Percentiles rank a stretch among this genome's conserved stretches.
phyloP scores from a whole-genome alignment of 2,329 filamentous ascomycete genomes.

The Grosmannia clavigera region DNA sequence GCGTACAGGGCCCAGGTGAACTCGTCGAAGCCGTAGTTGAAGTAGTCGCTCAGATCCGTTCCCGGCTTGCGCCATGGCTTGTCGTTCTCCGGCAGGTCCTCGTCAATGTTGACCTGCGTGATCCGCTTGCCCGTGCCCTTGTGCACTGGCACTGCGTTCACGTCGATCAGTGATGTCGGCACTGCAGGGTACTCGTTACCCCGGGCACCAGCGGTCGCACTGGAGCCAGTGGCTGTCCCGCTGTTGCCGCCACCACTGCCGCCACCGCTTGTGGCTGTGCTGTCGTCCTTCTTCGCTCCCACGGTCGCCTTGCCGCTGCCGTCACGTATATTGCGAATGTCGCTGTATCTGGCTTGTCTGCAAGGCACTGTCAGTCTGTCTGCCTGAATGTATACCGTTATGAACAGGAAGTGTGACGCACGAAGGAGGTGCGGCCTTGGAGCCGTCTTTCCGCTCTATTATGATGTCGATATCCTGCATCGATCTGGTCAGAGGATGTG shows the following conservation, averaged over 20 bases:
- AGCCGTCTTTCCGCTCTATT: conserved; percentile 53
- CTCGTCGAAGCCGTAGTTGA: conserved; percentile 98
- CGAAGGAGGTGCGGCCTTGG: conserved; percentile 46
- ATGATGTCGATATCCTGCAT: conserved; percentile 54
- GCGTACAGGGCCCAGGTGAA: conserved; percentile 96
- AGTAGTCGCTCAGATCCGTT: conserved; percentile 91
- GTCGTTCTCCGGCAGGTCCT: conserved; percentile 63
- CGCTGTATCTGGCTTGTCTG: conserved; percentile 52
- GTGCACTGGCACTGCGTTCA: conserved; percentile 72
- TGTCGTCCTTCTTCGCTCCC: conserved; percentile 30
- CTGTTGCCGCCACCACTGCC: background rate
- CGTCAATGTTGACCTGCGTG: conserved; percentile 62
- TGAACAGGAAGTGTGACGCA: conserved; percentile 24
- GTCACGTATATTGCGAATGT: conserved; percentile 47
- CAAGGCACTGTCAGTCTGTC: background rate
- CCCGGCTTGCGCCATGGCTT: conserved; percentile 95
- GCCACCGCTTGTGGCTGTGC: conserved; percentile 5
- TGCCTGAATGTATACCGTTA: too few species aligned
- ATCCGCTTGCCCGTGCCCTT: conserved; percentile 70
- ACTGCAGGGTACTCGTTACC: conserved; percentile 36
- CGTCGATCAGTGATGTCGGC: conserved; percentile 71
- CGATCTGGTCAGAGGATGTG: background rate
- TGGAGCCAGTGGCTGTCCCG: conserved; percentile 30
- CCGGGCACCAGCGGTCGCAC: background rate
- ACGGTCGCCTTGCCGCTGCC: background rate